Evolutionary conservation across 768 basidiomycete species (phyloP), one percentile per base, ranked within the genome.

Genomic region (Rhodosporidiobolus odoratus): DNA sequence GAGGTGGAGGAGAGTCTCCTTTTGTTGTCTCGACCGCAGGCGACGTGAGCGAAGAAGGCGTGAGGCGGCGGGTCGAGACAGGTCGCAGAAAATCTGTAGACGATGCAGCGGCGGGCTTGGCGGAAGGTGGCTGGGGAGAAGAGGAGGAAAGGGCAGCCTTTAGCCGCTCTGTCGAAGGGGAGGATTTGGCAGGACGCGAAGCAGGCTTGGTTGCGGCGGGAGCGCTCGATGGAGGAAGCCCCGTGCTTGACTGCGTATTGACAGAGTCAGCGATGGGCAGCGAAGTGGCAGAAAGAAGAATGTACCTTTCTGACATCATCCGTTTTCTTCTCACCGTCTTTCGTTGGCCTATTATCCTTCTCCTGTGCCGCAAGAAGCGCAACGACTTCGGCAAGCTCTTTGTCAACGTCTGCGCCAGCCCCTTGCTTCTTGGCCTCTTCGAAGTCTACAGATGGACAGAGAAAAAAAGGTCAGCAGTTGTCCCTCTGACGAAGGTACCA

Each of bases 381-480:
- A 1, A 62, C 21, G 1, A 71, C 4, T 0, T 6, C 7, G 0
- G 43, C 65, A 2, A 73, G 61, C 50, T 69, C 68, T 4, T n/a
- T 52, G n/a, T 58, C 41, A 27, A 69, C 72, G 19, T 73, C 72
- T 2, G 25, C 37, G 9, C 72, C 72, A 9, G 60, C 72, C 2
- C 72, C 72, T 25, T 64, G 52, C 10, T 32, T 3, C 23, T 45
- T 58, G 0, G 72, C 72, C 13, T 40, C 47, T 10, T 58, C 43
- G n/a, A 73, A 56, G n/a, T 73, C 72, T 73, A 57, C 53, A 2
- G 2, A n/a, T n/a, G n/a, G n/a, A n/a, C n/a, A n/a, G n/a, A n/a
- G n/a, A n/a, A n/a, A n/a, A n/a, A n/a, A n/a, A n/a, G n/a, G n/a
- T n/a, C n/a, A n/a, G n/a, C n/a, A n/a, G n/a, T n/a, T n/a, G n/a